Evolutionary conservation across 257 asterid genomes (phyloP).

Genomic region (Solanum chiquidenum): DNA sequence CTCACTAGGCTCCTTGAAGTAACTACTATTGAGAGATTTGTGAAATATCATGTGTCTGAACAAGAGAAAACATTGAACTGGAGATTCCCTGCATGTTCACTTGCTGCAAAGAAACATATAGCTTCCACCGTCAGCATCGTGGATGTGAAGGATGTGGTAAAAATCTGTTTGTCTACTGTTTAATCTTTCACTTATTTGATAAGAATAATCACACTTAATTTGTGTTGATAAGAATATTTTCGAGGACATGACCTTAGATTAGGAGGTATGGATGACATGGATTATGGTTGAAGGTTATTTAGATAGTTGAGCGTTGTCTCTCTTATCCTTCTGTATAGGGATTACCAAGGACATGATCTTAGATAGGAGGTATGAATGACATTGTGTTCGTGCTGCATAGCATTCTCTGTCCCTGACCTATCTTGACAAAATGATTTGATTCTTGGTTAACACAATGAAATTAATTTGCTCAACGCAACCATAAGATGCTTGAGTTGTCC

Average conservation of each 20-base stretch:
- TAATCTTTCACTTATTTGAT: not conserved
- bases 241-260: not conserved
- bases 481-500: not conserved
- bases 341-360: not conserved
- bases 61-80: conserved; percentile 58
- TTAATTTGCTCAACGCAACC: not conserved
- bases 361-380: not conserved
- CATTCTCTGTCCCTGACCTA: not conserved
- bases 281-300: not conserved
- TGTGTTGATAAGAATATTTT: not conserved
- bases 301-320: not conserved
- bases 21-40: conserved; percentile 51
- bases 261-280: not conserved
- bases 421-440: not conserved
- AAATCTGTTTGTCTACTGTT: not conserved
- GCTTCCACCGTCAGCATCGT: conserved; percentile 67
- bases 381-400: not conserved
- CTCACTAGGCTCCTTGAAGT: conserved; percentile 33
- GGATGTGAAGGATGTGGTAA: conserved; percentile 74
- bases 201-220: not conserved
- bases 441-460: not conserved
- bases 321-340: not conserved
- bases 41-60: conserved; percentile 55
- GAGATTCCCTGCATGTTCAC: conserved; percentile 66
- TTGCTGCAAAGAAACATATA: conserved; percentile 63